Evolutionary conservation across 1,139 yeast genomes (phyloP), one percentile per base, ranked within the genome.

Genomic region (Candida pseudoviswanathii): DNA sequence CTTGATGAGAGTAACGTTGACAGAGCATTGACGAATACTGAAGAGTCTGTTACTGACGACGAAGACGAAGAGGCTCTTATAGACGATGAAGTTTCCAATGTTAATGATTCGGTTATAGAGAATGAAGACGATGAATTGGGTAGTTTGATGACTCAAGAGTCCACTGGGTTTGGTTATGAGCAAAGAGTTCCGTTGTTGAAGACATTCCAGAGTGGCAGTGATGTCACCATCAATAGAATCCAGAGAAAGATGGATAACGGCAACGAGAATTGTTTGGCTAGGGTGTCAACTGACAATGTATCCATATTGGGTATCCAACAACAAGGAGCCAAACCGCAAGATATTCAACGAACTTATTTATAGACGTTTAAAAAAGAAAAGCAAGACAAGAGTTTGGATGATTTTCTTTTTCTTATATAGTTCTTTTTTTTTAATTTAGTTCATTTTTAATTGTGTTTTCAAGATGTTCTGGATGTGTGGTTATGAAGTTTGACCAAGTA

Each of bases 141-240:
- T 5, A 61, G 65, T 46, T 42, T 62, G 7, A 43, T 54, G 32
- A 57, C 67, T 3, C 64, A 67, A 43, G 67, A 61, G 26, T 54
- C 66, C 3, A 32, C 32, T 30, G 36, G 26, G 2, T 22, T 22
- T 31, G 45, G 30, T 2, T 70, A 65, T 51, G 66, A 62, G 7
- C 76, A 70, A 54, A 56, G 71, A 46, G 49, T 70, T 3, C 76
- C 76, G 0, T 60, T 71, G 39, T 57, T 71, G 41, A 59, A 64
- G 39, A 37, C 41, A 10, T 37, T 25, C 16, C 63, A 65, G 51
- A 57, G 58, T 21, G 69, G 75, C 49, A 51, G 61, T 4, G 52
- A 50, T 24, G 47, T 53, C 5, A 41, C 45, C 2, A 42, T 39
- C 22, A 50, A 51, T 11, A 21, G 37, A 6, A 43, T 43, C 24